Evolutionary conservation across 2,329 filamentous ascomycete species (phyloP).

Genomic region (Ophiostoma sp.): DNA sequence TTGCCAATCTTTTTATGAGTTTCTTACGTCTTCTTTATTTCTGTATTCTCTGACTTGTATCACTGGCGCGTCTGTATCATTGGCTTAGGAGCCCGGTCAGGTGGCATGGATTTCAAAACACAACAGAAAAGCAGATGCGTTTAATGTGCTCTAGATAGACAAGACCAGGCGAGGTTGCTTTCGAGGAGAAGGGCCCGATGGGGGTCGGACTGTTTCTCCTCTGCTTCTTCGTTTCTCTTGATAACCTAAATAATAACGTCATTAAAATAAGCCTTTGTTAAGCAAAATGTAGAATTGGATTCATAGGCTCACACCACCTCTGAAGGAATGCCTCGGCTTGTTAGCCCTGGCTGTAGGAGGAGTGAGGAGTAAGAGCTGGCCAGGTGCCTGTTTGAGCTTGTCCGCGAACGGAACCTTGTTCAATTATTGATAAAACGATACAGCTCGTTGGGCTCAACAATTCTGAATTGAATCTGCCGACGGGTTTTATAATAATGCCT

Average conservation of each 20-base stretch:
- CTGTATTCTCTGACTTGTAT: background rate
- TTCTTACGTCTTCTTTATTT: background rate
- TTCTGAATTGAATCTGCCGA: too few relatives aligned
- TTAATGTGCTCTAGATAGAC: background rate
- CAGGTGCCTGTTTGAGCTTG: background rate
- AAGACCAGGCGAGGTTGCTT: background rate
- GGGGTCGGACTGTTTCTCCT: background rate
- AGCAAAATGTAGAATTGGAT: background rate
- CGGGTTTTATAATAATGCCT: too few relatives aligned
- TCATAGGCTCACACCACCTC: background rate
- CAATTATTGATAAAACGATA: background rate
- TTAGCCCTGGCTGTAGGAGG: background rate
- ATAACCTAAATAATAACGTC: background rate
- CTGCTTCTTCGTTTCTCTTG: background rate
- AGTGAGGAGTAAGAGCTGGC: background rate
- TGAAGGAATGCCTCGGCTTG: background rate
- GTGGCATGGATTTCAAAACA: conserved; percentile 6
- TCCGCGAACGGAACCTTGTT: background rate
- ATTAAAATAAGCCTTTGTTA: background rate
- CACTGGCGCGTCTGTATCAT: background rate
- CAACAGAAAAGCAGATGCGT: background rate
- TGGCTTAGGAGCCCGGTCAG: background rate
- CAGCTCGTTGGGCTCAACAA: background rate
- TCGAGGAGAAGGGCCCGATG: background rate
- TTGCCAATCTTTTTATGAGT: background rate